Percentiles rank a stretch among this genome's conserved stretches.
Conservation (phyloP, 192 early-diverging fungal genomes). For the Gryganskiella cystojenkinii region DNA sequence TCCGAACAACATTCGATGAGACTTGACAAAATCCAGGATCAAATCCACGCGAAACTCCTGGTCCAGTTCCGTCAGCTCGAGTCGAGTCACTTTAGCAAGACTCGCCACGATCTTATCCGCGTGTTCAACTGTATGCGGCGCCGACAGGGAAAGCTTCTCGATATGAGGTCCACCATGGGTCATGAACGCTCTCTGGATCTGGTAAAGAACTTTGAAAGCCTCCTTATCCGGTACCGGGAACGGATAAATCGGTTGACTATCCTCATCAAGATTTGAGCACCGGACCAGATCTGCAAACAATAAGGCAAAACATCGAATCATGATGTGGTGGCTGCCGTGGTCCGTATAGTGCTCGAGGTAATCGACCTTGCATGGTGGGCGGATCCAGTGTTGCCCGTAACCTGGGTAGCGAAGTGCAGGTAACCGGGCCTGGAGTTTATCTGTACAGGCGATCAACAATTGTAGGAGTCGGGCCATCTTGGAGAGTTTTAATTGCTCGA, state of each 20-base stretch:
- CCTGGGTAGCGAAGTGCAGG: constrained; percentile 45
- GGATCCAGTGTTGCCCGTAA: constrained; percentile 49
- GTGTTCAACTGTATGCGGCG: constrained; percentile 12
- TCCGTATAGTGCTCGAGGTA: constrained; percentile 32
- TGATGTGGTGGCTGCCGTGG: constrained; percentile 9
- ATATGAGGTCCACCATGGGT: constrained; percentile 17
- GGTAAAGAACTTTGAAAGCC: constrained; percentile 30
- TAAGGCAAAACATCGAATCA: constrained; percentile 34
- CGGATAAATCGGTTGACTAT: neutral
- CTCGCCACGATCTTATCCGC: constrained; percentile 18
- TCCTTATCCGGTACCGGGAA: constrained; percentile 22
- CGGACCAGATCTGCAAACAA: constrained; percentile 40
- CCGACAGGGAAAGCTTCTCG: constrained; percentile 25
- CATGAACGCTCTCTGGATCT: constrained; percentile 38
- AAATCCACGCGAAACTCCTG: constrained; percentile 15
- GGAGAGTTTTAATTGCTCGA: constrained; percentile 17
- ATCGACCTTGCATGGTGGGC: constrained; percentile 36
- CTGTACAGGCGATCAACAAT: constrained; percentile 38
- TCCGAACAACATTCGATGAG: constrained; percentile 39
- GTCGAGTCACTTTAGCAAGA: constrained; percentile 13
- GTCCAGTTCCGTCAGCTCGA: constrained; percentile 40
- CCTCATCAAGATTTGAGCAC: constrained; percentile 7
- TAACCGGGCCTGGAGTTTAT: constrained; percentile 26
- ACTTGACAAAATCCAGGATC: constrained; percentile 34
- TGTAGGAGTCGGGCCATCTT: constrained; percentile 37